Evolutionary conservation across 768 basidiomycete genomes (phyloP), one percentile per base, ranked within the genome.

Genomic region (Russula dissimulans): DNA sequence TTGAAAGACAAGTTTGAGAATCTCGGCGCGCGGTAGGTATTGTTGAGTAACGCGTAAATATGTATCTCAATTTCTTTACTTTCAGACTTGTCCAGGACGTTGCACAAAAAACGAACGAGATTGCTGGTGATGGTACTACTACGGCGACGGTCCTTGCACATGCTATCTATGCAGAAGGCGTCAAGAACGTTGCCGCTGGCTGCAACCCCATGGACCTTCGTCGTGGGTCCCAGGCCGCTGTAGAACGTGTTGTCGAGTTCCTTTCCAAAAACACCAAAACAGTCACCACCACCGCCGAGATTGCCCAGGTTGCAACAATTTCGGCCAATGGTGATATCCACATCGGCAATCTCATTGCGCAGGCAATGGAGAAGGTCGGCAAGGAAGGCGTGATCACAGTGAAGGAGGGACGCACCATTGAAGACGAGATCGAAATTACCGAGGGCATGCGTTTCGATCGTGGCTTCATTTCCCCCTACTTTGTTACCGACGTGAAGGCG

Each of bases 371-470:
- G 77, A 97, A 97, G 74, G 95, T 98, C 62, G 95, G 95, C 71
- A 97, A 95, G 79, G 95, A 99, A 76, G 95, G 95, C 72, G 95
- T 98, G 70, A 98, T 99, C 79, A 98, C 95, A 52, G 95, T 99
- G 73, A 99, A 98, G 80, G 95, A 99, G 74, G 95, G 95, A 46
- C 86, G 89, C 67, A 98, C 95, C 5, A 97, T 95, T 65, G 94
- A 97, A 68, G 95, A 99, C 71, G 94, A 97, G 75, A 97, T 97
- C 71, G 95, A 99, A 73, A 94, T 99, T 69, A 97, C 95, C 31
- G 95, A 99, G 77, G 95, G 95, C 74, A 99, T 99, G 95, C 86
- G 94, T 69, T 97, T 99, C 77, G 95, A 99, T 83, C 89, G 95
- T 56, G 95, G 95, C 22, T 99, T 84, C 81, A 95, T 97, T 76